Evolutionary conservation across 2,329 filamentous ascomycete genomes (phyloP), one percentile per base, ranked within the genome.

Genomic region (Talaromyces sp.): DNA sequence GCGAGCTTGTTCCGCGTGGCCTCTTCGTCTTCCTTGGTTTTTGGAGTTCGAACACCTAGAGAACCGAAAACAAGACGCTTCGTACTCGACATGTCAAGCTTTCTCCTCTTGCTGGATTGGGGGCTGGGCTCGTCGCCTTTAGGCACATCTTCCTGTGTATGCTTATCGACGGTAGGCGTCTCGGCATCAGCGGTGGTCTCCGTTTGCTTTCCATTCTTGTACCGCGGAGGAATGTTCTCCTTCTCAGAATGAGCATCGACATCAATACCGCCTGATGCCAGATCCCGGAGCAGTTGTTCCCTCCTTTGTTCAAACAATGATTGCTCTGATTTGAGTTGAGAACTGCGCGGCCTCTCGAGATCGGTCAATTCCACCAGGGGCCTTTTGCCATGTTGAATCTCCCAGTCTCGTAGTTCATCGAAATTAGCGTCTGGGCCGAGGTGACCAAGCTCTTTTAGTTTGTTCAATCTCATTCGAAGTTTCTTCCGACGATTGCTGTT

Each of bases 31-130:
- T 83, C 82, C 66, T 88, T 87, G 1, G 81, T 86, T 68, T 87
- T 89, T 0, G 90, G 89, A 4, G 82, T 83, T 59, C 85, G 85
- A 10, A 92, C 73, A 3, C 90, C 91, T 3, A 93, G 79, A 7
- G 89, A 88, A 9, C 87, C 87, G 67, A 92, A 91, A 0, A 93
- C 73, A 61, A 93, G 78, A 65, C 90, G 84, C 58, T 85, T 82
- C 2, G 87, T 85, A 57, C 88, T 87, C 17, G 81, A 83, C 32
- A 91, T 60, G 68, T 88, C 82, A 36, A 87, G 72, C 19, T 75
- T 75, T 53, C 79, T 77, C 61, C 77, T 75, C 42, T 69, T 73
- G 13, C 69, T 59, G 36, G 58, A 42, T 49, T 65, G 54, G 15
- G 61, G 32, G 17, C 59, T 32, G n/a, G 67, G 62, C 36, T 63